A percentile compares a stretch with the other conserved stretches of the same genome.
phyloP scores from a whole-genome alignment of 108 stramenopile species.

The Skeletonema marinoi region DNA sequence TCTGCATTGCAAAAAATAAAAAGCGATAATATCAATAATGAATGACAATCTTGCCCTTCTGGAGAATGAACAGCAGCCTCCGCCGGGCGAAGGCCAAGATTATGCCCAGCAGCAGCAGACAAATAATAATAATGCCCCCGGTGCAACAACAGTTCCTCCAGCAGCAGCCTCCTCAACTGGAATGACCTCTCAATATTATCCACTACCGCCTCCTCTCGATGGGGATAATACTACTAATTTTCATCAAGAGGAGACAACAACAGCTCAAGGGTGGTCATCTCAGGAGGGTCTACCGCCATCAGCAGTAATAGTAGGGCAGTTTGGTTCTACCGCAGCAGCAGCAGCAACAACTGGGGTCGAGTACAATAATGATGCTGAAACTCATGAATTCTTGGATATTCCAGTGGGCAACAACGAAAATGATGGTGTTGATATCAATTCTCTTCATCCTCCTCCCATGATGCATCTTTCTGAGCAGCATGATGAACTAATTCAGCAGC shows the following conservation, averaged over 20 bases:
- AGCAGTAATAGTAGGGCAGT: not conserved
- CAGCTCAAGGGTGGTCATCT: not conserved
- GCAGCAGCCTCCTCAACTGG: not conserved
- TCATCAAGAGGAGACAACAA: not conserved
- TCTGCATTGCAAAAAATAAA: not conserved
- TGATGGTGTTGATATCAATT: not conserved
- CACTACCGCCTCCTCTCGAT: not conserved
- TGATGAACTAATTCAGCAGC: no score
- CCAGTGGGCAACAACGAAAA: not conserved
- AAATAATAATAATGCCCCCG: not conserved
- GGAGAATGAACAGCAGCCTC: not conserved
- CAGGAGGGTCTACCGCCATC: not conserved
- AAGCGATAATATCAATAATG: not conserved
- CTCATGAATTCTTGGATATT: not conserved
- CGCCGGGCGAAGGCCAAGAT: not conserved
- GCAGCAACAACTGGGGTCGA: not conserved
- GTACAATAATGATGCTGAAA: not conserved
- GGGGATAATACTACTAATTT: not conserved
- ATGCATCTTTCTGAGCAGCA: not conserved
- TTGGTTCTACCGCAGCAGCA: not conserved
- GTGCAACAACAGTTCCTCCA: not conserved
- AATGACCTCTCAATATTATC: not conserved
- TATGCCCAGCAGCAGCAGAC: not conserved
- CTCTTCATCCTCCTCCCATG: not conserved
- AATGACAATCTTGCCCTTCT: not conserved